Evolutionary conservation across 192 early-diverging fungal genomes (phyloP), one percentile per base, ranked within the genome.

Genomic region (Coemansia asiatica): DNA sequence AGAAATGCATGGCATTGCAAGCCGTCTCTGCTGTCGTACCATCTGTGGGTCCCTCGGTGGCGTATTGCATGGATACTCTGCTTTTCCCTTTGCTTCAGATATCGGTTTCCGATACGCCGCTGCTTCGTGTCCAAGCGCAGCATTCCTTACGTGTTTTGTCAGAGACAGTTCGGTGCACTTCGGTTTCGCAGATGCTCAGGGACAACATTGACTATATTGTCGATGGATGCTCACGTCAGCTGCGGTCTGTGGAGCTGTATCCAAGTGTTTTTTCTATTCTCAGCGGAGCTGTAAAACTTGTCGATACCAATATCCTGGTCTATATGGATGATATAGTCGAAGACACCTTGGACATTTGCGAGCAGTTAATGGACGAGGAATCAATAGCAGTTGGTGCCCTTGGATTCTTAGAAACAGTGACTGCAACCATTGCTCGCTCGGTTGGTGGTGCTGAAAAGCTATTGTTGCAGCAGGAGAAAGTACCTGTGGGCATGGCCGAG

Each of bases 261-360:
- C 77, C 71, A 10, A 40, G 47, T 1, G 72, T 68, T 15, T 80
- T 80, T 48, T 27, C 50, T 12, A 71, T 80, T 12, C 38, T 80
- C 28, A 55, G 56, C 21, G 63, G 72, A 0, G 65, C 72, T 5
- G 77, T 74, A 23, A 25, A 27, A n/a, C 50, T 74, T 40, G 72
- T 71, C 13, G 77, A 72, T 1, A 40, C 2, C 1, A 68, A 63
- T 19, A 74, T 80, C 19, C 15, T 80, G 62, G 61, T 66, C 23
- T 80, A 65, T 48, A 71, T 74, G 71, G 72, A 80, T 22, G 77
- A 80, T 19, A 72, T 80, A 25, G 68, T 74, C 0, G 77, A 80
- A 49, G 77, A 80, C 50, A 68, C 77, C 15, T 36, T 80, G 65
- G 77, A 80, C 48, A 68, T 70, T 15, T 80, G 77, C 44, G 77